A percentile compares a stretch with the other conserved stretches of the same genome.
phyloP scores from a whole-genome alignment of 257 asterid species.

The Euphrasia confusa region DNA sequence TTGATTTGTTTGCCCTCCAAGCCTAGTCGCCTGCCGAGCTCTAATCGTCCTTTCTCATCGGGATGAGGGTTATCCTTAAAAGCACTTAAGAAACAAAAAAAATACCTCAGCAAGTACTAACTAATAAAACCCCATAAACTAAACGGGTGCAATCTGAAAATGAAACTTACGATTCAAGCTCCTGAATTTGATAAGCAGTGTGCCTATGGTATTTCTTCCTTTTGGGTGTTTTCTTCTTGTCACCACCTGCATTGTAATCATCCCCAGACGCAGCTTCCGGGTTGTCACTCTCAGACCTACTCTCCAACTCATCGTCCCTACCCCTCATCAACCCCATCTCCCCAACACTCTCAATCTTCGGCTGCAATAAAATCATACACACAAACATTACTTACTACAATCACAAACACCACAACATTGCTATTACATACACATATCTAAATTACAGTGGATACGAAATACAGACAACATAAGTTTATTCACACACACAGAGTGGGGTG shows the following conservation, averaged over 20 bases:
- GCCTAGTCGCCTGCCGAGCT: conserved; percentile 57
- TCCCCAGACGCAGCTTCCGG: conserved; percentile 64
- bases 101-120: neutral
- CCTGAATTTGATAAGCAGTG: conserved; percentile 71
- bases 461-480: neutral
- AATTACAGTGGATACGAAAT: neutral
- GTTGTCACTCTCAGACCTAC: conserved; percentile 69
- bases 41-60: conserved; percentile 72
- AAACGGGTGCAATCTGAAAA: neutral
- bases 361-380: conserved; percentile 30
- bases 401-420: too few relatives aligned
- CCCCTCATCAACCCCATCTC: conserved; percentile 42
- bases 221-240: conserved; percentile 33
- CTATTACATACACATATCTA: conserved; percentile 22
- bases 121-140: neutral
- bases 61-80: conserved; percentile 94
- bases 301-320: conserved; percentile 40
- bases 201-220: conserved; percentile 67
- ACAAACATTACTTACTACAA: too few relatives aligned
- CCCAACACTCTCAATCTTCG: conserved; percentile 67
- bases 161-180: conserved; percentile 57
- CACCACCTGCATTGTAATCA: conserved; percentile 43
- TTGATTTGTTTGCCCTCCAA: conserved; percentile 75
- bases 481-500: neutral
- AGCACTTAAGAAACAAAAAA: conserved; percentile 31